Percentiles rank a stretch among this genome's conserved stretches.
phyloP scores from a whole-genome alignment of 176 grass and related monocot genomes.

The Eragrostis nindensis region DNA sequence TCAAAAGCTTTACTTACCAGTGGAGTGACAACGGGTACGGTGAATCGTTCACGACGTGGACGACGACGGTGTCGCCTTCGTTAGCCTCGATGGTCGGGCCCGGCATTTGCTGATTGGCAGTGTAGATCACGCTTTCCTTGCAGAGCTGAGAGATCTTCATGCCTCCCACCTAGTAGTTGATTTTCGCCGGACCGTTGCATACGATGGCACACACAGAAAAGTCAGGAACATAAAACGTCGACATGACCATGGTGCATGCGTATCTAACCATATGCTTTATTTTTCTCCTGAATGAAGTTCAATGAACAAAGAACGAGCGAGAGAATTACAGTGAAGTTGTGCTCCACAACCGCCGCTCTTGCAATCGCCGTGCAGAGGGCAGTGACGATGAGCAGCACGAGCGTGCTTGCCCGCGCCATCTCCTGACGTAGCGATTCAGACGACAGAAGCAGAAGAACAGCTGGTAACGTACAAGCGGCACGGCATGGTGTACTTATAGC shows the following conservation, averaged over 20 bases:
- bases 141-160: slow-evolving; percentile 33
- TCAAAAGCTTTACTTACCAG: slow-evolving; percentile 32
- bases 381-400: slow-evolving; percentile 14
- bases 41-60: slow-evolving; percentile 41
- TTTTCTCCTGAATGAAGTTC: too few relatives aligned
- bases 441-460: neutral
- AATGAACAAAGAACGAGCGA: neutral
- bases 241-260: too few relatives aligned
- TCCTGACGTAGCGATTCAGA: neutral
- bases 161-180: slow-evolving; percentile 13
- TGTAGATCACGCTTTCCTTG: slow-evolving; percentile 36
- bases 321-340: slow-evolving; percentile 45
- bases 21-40: slow-evolving; percentile 44
- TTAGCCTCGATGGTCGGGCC: slow-evolving; percentile 44
- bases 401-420: slow-evolving; percentile 4
- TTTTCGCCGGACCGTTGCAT: neutral
- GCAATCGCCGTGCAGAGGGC: slow-evolving; percentile 23
- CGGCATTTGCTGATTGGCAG: slow-evolving; percentile 38
- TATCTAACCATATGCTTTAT: too few relatives aligned
- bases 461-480: too few relatives aligned
- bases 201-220: neutral
- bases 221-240: neutral
- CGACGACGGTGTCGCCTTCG: slow-evolving; percentile 45
- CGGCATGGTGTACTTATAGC: slow-evolving; percentile 4
- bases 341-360: slow-evolving; percentile 32